Evolutionary conservation across 2,329 filamentous ascomycete species (phyloP).

Genomic region (Trichoderma atroviride): DNA sequence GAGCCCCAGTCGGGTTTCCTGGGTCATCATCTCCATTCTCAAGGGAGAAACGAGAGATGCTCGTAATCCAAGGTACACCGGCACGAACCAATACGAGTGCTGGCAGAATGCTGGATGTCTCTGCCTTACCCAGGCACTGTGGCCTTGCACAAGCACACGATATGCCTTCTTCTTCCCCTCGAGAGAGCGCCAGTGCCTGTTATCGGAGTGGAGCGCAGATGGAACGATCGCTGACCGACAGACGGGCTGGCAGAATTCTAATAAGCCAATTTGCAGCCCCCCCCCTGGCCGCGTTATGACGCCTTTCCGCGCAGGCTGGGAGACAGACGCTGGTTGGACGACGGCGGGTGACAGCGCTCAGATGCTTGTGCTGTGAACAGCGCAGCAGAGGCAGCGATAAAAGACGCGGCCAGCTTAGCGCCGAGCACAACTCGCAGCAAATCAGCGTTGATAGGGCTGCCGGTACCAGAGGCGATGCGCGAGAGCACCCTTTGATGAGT

Average conservation of each 20-base stretch:
- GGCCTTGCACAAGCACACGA: background rate
- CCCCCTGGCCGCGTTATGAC: slow-evolving; percentile 22
- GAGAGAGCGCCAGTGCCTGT: background rate
- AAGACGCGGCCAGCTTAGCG: slow-evolving; percentile 2
- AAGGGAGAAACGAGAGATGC: background rate
- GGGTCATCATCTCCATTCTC: slow-evolving; percentile 5
- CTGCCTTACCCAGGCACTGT: no score
- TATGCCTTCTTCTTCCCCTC: background rate
- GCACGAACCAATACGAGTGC: background rate
- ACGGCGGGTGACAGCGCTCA: background rate
- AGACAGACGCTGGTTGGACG: slow-evolving; percentile 11
- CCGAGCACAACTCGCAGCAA: slow-evolving; percentile 7
- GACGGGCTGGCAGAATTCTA: slow-evolving; percentile 12
- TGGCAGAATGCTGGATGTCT: background rate
- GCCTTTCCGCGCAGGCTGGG: slow-evolving; percentile 7
- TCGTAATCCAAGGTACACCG: background rate
- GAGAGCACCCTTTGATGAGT: slow-evolving; percentile 20
- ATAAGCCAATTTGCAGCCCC: slow-evolving; percentile 24
- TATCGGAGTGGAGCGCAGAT: slow-evolving; percentile 15
- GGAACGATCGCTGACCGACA: slow-evolving; percentile 26
- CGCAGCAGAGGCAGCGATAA: background rate
- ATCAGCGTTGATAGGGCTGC: slow-evolving; percentile 5
- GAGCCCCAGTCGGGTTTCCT: slow-evolving; percentile 6
- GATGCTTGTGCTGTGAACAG: background rate
- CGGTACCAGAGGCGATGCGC: background rate